These are phyloP conservation scores for Ustanciosporium gigantosporum DNA, from an alignment of 1,284 basidiomycete genomes.

Conservation along the genomic window DNA sequence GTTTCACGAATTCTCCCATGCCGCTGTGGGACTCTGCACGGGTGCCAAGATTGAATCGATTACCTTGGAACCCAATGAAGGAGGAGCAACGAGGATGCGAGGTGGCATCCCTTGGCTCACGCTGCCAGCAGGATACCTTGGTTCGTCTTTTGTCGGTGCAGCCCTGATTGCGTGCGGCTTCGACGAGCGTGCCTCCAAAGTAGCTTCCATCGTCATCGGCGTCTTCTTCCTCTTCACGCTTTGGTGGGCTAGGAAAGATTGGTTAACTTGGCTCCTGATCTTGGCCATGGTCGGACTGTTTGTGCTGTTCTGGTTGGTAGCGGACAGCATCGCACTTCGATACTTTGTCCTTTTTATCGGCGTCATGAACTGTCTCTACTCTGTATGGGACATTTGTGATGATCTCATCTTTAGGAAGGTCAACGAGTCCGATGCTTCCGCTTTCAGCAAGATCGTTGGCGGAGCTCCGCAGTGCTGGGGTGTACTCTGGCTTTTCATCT, in stretches of 20 bases:
- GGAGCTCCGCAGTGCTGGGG: constrained; percentile 65
- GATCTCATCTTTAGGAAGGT: constrained; percentile 75
- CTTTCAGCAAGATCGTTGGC: constrained; percentile 84
- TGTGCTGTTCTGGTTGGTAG: constrained; percentile 47
- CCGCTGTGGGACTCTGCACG: constrained; percentile 69
- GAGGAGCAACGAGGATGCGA: constrained; percentile 88
- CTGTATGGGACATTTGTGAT: constrained; percentile 65
- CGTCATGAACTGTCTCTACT: constrained; percentile 58
- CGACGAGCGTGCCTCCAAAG: constrained; percentile 87
- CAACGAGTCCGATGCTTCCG: constrained; percentile 86
- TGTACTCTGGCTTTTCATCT: constrained; percentile 82
- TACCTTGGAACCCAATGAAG: constrained; percentile 70
- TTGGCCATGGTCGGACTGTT: constrained; percentile 50
- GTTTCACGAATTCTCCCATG: constrained; percentile 56
- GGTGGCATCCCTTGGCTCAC: constrained; percentile 86
- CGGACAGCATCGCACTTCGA: constrained; percentile 49
- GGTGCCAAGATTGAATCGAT: constrained; percentile 80
- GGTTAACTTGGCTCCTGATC: constrained; percentile 65
- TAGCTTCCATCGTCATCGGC: constrained; percentile 80
- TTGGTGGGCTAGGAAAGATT: constrained; percentile 79
- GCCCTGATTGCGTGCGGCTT: constrained; percentile 85
- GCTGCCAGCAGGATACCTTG: constrained; percentile 72
- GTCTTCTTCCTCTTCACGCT: constrained; percentile 88
- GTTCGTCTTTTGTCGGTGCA: constrained; percentile 77
- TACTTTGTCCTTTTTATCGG: constrained; percentile 82